phyloP scores from a whole-genome alignment of 768 basidiomycete genomes.

The Wakefieldia striispora region DNA sequence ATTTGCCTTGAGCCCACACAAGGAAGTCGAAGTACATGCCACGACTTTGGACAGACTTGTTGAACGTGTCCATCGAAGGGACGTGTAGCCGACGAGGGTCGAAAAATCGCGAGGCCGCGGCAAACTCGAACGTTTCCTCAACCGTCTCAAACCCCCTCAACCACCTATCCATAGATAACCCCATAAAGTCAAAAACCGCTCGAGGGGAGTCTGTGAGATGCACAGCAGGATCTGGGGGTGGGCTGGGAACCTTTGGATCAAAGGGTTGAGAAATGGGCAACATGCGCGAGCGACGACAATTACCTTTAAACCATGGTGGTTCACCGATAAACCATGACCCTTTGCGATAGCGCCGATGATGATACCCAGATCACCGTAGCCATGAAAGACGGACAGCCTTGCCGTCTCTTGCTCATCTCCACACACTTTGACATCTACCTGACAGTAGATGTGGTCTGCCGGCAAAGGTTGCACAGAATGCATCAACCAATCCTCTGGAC shows the following conservation, averaged over 20 bases:
- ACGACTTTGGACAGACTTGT: constrained; percentile 45
- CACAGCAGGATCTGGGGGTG: constrained; percentile 39
- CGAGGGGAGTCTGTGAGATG: constrained; percentile 49
- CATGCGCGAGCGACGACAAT: not conserved
- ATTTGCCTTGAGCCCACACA: constrained; percentile 40
- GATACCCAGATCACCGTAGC: constrained; percentile 73
- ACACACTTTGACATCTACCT: constrained; percentile 69
- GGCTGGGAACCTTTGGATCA: constrained; percentile 24
- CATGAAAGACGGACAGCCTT: constrained; percentile 52
- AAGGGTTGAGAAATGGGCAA: constrained; percentile 20
- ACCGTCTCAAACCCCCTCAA: constrained; percentile 53
- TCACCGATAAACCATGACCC: constrained; percentile 49
- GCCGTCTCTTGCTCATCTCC: constrained; percentile 47
- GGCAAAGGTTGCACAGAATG: constrained; percentile 5
- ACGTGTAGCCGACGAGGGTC: constrained; percentile 37
- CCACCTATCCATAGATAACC: constrained; percentile 52
- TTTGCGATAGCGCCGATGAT: constrained; percentile 58
- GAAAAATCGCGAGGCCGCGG: constrained; percentile 52
- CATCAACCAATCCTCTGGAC: constrained; percentile 37
- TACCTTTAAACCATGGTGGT: constrained; percentile 60
- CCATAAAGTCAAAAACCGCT: constrained; percentile 54
- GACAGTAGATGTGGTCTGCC: constrained; percentile 27
- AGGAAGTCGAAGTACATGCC: constrained; percentile 62
- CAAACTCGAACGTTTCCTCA: constrained; percentile 57
- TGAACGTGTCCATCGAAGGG: constrained; percentile 34